These are phyloP conservation scores for Sisymbrium irio DNA, from an alignment of 345 rosid genomes.

Conservation along the genomic window DNA sequence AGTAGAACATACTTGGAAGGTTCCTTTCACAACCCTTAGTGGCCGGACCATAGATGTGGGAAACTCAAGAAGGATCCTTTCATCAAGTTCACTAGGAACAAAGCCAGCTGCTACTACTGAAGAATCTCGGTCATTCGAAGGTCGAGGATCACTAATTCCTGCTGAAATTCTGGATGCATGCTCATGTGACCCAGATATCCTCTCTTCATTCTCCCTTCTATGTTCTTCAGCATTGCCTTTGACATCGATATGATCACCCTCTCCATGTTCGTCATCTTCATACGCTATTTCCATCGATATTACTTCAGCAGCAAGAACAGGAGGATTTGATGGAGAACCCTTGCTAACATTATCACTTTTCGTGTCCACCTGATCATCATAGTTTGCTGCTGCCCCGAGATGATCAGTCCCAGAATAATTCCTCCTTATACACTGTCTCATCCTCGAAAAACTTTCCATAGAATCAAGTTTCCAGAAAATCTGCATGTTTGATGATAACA, in stretches of 20 bases:
- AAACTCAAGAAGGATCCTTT: conserved; percentile 88
- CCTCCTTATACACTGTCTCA: conserved; percentile 86
- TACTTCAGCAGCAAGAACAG: conserved; percentile 82
- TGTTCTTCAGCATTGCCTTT: conserved; percentile 43
- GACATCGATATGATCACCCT: conserved; percentile 56
- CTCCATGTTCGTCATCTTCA: conserved; percentile 82
- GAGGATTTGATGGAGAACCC: conserved; percentile 54
- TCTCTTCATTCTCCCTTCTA: conserved; percentile 43
- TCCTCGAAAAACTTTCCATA: conserved; percentile 94
- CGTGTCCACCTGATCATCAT: conserved; percentile 55
- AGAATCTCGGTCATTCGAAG: conserved; percentile 48
- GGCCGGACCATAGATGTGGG: conserved; percentile 96
- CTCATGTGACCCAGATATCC: conserved; percentile 48
- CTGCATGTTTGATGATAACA: conserved; percentile 40
- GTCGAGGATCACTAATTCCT: conserved; percentile 51
- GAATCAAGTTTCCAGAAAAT: conserved; percentile 96
- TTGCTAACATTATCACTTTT: conserved; percentile 48
- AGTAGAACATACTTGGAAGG: conserved; percentile 72
- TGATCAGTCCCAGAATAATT: conserved; percentile 81
- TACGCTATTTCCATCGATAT: conserved; percentile 65
- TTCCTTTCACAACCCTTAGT: conserved; percentile 78
- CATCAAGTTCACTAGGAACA: conserved; percentile 86
- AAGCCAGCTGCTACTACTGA: conserved; percentile 77
- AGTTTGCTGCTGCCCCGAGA: conserved; percentile 89
- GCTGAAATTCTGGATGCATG: conserved; percentile 44